Base-by-base conservation (phyloP, 106 monocot species). In the Vanilla planifolia region DNA sequence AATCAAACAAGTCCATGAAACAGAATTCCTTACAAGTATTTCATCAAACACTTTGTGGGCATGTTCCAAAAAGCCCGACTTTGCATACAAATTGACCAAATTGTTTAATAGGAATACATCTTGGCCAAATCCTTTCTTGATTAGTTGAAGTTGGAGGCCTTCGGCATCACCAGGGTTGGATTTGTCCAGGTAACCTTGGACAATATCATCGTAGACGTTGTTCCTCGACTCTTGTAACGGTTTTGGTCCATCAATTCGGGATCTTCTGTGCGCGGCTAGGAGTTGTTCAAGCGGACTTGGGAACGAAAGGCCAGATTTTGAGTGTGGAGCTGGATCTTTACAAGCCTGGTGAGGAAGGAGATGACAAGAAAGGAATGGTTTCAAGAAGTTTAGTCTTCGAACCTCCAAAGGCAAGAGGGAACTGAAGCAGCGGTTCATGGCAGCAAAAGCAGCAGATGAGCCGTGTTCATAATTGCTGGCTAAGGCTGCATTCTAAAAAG, bases 1-100 rank as follows among this genome's bases (percentile, higher is more conserved):
- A 25, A 89, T 82, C 63, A 93, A 44, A 64, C 79, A 89, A 45
- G 85, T 89, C 81, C 85, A 93, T 1, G 93, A 93, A 20, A 89
- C 79, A 14, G 59, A 48, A 62, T 93, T 93, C 69, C 50, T 76
- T 1, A 82, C 62, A 11, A 62, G 60, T 63, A 93, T 79, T 76
- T 62, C 63, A 45, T 85, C 88, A 25, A 93, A 89, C 50, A 88
- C n/a, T 14, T 77, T 40, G n/a, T 29, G 79, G n/a, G 93, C 93
- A 13, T 7, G 21, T 0, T 6, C 53, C 23, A 93, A 37, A n/a
- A 60, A 14, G 3, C 55, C 41, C 0, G 73, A 28, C 65, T 73
- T 79, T 0, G 68, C 78, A 39, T 85, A 88, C 0, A 59, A 29
- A 28, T 61, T 79, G 65, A 93, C 64, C 30, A 93, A 36, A 44